phyloP scores from a whole-genome alignment of 441 rosid genomes.

The Sinapis alba region DNA sequence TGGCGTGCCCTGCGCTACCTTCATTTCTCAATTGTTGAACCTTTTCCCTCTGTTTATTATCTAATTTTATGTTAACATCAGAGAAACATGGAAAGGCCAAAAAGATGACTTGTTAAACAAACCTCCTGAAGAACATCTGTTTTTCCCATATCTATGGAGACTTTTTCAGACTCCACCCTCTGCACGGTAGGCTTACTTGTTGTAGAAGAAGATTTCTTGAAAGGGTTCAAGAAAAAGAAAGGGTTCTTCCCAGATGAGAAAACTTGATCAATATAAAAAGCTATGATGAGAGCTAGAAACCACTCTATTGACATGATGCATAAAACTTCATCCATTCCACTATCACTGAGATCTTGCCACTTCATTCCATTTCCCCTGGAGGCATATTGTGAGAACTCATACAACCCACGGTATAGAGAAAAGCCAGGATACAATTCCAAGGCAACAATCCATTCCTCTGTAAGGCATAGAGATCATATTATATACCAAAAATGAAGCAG shows the following conservation, averaged over 20 bases:
- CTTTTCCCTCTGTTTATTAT: constrained; percentile 64
- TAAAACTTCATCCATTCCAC: constrained; percentile 71
- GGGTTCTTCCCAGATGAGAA: constrained; percentile 60
- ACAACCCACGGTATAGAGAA: constrained; percentile 79
- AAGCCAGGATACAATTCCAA: constrained; percentile 95
- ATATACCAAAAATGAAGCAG: background rate
- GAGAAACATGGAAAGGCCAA: constrained; percentile 1
- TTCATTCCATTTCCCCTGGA: constrained; percentile 68
- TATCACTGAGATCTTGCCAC: constrained; percentile 64
- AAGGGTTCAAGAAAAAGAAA: constrained; percentile 55
- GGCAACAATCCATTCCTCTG: constrained; percentile 65
- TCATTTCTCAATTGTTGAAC: constrained; percentile 74
- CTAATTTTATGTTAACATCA: background rate
- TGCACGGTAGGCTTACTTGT: constrained; percentile 52
- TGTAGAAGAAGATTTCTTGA: constrained; percentile 48
- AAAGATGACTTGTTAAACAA: constrained; percentile 7
- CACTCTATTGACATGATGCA: constrained; percentile 76
- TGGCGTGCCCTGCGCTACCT: constrained; percentile 55
- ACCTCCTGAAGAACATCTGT: constrained; percentile 88
- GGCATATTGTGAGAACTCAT: constrained; percentile 71
- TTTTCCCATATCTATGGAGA: constrained; percentile 75
- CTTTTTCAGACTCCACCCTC: constrained; percentile 50
- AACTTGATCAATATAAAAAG: constrained; percentile 66
- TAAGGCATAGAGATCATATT: background rate
- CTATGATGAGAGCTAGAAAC: constrained; percentile 58